Evolutionary conservation across 2,329 filamentous ascomycete genomes (phyloP), one percentile per base, ranked within the genome.

Genomic region (Colletotrichum musae): DNA sequence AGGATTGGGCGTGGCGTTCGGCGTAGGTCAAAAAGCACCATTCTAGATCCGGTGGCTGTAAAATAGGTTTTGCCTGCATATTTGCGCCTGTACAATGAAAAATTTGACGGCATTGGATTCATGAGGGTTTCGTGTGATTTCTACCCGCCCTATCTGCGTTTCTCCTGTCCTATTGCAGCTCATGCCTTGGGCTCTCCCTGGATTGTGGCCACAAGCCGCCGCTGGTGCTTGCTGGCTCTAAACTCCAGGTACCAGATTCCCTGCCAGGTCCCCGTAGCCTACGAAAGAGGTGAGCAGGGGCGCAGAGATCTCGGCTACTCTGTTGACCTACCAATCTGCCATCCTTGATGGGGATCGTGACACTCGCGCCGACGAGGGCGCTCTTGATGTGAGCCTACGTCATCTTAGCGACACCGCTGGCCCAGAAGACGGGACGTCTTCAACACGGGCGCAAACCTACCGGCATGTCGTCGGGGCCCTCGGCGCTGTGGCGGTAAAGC

Each of bases 181-280:
- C 50, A 84, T 61, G 83, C 83, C 79, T 90, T 90, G 56, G 54
- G 66, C 83, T 98, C 93, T 51, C 95, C 96, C 80, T 98, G 95
- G 71, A 98, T 97, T 1, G 96, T 98, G 62, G 95, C 95, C 71
- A 99, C 91, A 13, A 98, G 88, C 78, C 90, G 93, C 76, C 96
- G 88, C 72, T 89, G 86, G 81, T 98, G 95, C 81, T 89, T 94
- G 74, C 84, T 84, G 10, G 86, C 88, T 65, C 95, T 87, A 79
- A 98, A 98, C 81, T 98, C 96, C 72, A 98, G 83, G 80, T 97
- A 97, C 93, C 94, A 98, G 69, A 98, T 95, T 0, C 96, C 90
- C 76, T 96, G 93, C 93, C 93, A 95, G 4, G 89, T 92, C 24
- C 90, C 90, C 13, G 88, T 88, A 24, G 86, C 86, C 86, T 88